Percentiles rank a stretch among this genome's conserved stretches.
Conservation (phyloP, 2,329 filamentous ascomycete genomes). For the Ilyonectria sp. region DNA sequence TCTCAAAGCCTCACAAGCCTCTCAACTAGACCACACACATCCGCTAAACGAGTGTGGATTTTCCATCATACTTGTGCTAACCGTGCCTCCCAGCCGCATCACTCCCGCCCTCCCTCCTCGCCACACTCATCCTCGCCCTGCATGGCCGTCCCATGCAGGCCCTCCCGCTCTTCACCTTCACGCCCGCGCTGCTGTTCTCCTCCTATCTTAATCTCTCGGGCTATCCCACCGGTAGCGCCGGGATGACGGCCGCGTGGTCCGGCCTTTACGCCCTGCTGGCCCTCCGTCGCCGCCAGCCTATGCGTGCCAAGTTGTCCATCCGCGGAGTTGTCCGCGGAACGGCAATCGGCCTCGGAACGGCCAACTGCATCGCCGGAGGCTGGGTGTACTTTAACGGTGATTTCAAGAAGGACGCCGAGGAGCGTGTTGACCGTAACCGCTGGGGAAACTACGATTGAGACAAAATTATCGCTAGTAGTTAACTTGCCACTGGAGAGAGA, state of each 20-base stretch:
- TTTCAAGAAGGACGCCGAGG: constrained; percentile 64
- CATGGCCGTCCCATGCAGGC: constrained; percentile 69
- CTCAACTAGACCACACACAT: not conserved
- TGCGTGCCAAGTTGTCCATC: constrained; percentile 61
- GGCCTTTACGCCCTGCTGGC: constrained; percentile 72
- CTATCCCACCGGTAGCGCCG: constrained; percentile 70
- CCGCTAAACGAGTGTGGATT: not conserved
- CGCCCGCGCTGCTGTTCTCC: constrained; percentile 68
- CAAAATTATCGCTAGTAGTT: not conserved
- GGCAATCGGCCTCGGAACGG: constrained; percentile 65
- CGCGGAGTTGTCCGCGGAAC: constrained; percentile 66
- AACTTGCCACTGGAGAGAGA: not conserved
- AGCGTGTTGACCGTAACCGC: constrained; percentile 64
- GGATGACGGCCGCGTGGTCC: constrained; percentile 69
- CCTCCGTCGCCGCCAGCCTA: constrained; percentile 61
- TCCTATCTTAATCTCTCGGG: constrained; percentile 74
- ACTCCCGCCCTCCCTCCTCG: constrained; percentile 68
- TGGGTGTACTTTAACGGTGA: constrained; percentile 69
- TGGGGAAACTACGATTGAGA: constrained; percentile 59
- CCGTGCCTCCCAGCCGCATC: constrained; percentile 61
- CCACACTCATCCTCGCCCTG: constrained; percentile 69
- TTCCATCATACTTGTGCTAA: not conserved
- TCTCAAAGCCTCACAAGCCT: constrained; percentile 12
- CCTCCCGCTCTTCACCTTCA: constrained; percentile 66
- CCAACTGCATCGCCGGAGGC: constrained; percentile 65